Evolutionary conservation across 1,284 basidiomycete genomes (phyloP), one percentile per base, ranked within the genome.

Genomic region (Blastosporella zonata): DNA sequence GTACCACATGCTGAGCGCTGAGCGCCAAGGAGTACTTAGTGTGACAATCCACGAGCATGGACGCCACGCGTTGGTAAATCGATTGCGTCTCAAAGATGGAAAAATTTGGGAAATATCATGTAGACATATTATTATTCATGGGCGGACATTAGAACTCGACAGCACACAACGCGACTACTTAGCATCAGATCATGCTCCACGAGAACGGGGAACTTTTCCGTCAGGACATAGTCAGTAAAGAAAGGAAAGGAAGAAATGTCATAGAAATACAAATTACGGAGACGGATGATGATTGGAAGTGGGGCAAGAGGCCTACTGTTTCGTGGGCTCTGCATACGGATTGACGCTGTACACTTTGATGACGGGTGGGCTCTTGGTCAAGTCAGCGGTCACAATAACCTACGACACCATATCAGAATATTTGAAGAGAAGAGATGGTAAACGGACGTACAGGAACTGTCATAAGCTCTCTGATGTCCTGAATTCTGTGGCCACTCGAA

Each of bases 361-460:
- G 56, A 96, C 93, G 7, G 93, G 93, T 46, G 93, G 93, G 58
- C 88, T 93, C 79, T 94, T 95, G 56, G 90, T 92, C 59, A 96
- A 71, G 67, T 97, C 93, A 29, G 92, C 91, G 31, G 92, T 93
- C 57, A 97, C 84, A 62, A 96, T 93, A 59, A 94, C 89, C 89
- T 91, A 55, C 42, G 35, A 17, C n/a, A 25, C 9, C 18, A 17
- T 15, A 34, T 54, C 44, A 55, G 44, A 28, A 45, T 35, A 17
- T 36, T 55, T 27, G 10, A 3, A 50, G 12, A 22, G 22, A 43
- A 22, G 23, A 29, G 25, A 23, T 33, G 2, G 48, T 44, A 27
- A 15, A 46, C 6, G n/a, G n/a, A 77, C 86, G 58, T 71, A 94
- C 93, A 47, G 93, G 93, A 35, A 97, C 87, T 39, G 81, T 90